Conservation (phyloP, 352 stramenopile species). For the Phytophthora aleatoria region DNA sequence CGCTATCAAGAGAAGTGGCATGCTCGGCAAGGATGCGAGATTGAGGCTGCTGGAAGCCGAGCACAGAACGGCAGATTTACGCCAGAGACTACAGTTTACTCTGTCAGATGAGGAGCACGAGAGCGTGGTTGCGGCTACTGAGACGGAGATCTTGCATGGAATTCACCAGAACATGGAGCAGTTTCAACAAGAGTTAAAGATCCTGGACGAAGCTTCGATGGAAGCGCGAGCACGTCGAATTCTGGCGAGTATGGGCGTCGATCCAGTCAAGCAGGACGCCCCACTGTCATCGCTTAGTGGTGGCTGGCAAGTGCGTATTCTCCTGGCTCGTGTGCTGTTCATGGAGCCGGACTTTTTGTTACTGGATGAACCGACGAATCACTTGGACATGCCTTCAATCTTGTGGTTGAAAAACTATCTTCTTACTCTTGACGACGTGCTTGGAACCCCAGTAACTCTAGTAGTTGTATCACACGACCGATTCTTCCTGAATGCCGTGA, state of each 20-base stretch:
- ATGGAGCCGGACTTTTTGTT: conserved; percentile 90
- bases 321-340: conserved; percentile 64
- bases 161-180: conserved; percentile 50
- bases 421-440: conserved; percentile 91
- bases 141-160: conserved; percentile 39
- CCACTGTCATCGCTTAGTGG: conserved; percentile 55
- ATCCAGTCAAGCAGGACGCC: conserved; percentile 76
- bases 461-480: conserved; percentile 93
- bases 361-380: conserved; percentile 95
- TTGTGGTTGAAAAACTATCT: conserved; percentile 97
- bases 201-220: conserved; percentile 41
- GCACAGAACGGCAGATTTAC: conserved; percentile 37
- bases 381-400: conserved; percentile 97
- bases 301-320: conserved; percentile 67
- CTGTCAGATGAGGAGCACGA: conserved; percentile 27
- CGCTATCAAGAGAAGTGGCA: conserved; percentile 61
- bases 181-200: conserved; percentile 51
- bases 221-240: conserved; percentile 55
- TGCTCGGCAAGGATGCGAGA: conserved; percentile 54
- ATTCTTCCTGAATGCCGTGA: conserved; percentile 93
- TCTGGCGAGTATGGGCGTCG: conserved; percentile 74
- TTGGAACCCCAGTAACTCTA: conserved; percentile 69
- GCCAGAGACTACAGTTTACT: conserved; percentile 34
- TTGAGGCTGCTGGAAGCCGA: conserved; percentile 51
- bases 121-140: conserved; percentile 30